Evolutionary conservation across 768 basidiomycete genomes (phyloP), one percentile per base, ranked within the genome.

Genomic region (Calocybe indica): DNA sequence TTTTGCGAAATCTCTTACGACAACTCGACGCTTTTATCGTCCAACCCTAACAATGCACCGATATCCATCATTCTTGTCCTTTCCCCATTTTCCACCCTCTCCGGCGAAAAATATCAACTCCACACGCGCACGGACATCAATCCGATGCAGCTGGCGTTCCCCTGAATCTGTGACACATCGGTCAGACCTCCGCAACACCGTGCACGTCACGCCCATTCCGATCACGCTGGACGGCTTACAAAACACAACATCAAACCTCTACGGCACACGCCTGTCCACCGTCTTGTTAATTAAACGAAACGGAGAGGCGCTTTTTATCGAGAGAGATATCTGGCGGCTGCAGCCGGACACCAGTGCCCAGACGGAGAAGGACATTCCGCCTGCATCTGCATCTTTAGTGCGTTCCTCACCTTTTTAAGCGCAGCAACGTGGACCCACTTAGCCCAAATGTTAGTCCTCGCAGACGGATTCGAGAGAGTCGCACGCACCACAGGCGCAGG

Each of bases 231-330:
- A 64, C 32, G 61, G 59, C 29, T 43, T 54, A 37, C 46, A 52
- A 29, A 48, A 37, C 35, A 39, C 37, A 28, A 54, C 37, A 10
- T 52, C 40, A 13, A 58, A 48, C 22, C 60, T 59, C 50, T 88
- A 87, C 57, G 88, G 76, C 38, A 92, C 89, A 32, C 82, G 88
- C 11, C 62, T 86, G 45, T 78, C 88, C 37, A 89, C 85, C 3
- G 78, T 88, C 36, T 58, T 92, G 43, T 74, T 92, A 47, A 68
- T 92, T 13, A 71, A 71, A 48, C 76, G 73, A 51, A 71, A 72
- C 44, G 83, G 86, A 28, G 62, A 73, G 38, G 86, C 76, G 7
- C 48, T 79, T 12, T 90, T 88, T 56, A 68, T 85, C 39, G 89
- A 92, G 62, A 68, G 85, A 40, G 88, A 91, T 57, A 69, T 79